These are phyloP conservation scores for Clavariopsis aquatica DNA, from an alignment of 495 filamentous ascomycete genomes.

Conservation along the genomic window DNA sequence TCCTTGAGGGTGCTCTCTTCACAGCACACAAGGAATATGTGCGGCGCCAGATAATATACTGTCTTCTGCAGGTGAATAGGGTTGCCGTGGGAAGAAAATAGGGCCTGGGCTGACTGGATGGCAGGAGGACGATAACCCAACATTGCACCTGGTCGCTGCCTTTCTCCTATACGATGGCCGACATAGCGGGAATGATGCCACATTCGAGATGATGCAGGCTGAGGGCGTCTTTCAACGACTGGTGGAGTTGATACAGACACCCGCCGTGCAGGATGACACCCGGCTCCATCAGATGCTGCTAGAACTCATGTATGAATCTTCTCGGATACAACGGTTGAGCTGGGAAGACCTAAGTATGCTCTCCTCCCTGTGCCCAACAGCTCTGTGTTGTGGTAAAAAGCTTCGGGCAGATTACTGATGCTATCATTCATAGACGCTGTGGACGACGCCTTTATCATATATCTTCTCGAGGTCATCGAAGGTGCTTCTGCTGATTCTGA, in stretches of 20 bases:
- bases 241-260: constrained; percentile 73
- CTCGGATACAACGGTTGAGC: constrained; percentile 80
- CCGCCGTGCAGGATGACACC: constrained; percentile 61
- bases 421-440: constrained; percentile 55
- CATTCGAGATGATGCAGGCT: constrained; percentile 81
- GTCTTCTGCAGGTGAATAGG: constrained; percentile 71
- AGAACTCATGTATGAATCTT: constrained; percentile 96
- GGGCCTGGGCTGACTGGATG: constrained; percentile 7
- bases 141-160: constrained; percentile 77
- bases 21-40: constrained; percentile 76
- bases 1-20: constrained; percentile 77
- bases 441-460: constrained; percentile 80
- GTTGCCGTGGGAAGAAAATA: background rate
- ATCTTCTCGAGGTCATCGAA: constrained; percentile 88
- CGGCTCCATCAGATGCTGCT: constrained; percentile 78
- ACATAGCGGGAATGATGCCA: constrained; percentile 71
- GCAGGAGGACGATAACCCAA: constrained; percentile 75
- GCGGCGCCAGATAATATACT: constrained; percentile 88
- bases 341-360: constrained; percentile 71
- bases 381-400: background rate
- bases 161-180: constrained; percentile 91
- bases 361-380: background rate
- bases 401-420: constrained; percentile 21
- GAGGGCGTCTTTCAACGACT: constrained; percentile 82
- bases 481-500: constrained; percentile 81